phyloP scores from a whole-genome alignment of 1,139 yeast genomes.

The Blastobotrys petasosporus region DNA sequence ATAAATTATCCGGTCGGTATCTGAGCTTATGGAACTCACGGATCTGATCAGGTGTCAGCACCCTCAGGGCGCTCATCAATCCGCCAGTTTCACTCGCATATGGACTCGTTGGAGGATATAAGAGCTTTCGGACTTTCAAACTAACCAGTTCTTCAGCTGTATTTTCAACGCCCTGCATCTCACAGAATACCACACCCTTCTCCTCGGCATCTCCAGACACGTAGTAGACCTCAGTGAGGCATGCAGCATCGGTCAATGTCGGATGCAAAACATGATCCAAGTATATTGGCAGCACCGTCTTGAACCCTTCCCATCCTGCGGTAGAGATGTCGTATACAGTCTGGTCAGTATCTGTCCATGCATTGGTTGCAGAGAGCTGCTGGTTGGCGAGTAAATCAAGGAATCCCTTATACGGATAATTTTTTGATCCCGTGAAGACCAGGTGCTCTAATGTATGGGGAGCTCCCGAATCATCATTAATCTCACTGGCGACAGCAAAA shows the following conservation, averaged over 20 bases:
- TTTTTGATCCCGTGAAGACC: conserved; percentile 87
- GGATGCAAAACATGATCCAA: conserved; percentile 84
- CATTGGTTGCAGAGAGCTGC: conserved; percentile 83
- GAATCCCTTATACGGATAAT: conserved; percentile 87
- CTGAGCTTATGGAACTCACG: conserved; percentile 61
- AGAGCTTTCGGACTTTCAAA: conserved; percentile 53
- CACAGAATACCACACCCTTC: conserved; percentile 95
- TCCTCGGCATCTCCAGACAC: conserved; percentile 87
- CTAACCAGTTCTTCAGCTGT: conserved; percentile 71
- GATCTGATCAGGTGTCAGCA: conserved; percentile 66
- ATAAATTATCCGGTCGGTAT: conserved; percentile 80
- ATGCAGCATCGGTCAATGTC: conserved; percentile 82
- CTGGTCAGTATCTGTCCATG: conserved; percentile 96
- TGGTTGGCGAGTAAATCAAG: conserved; percentile 82
- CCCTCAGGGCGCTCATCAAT: conserved; percentile 65
- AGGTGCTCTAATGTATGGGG: conserved; percentile 97
- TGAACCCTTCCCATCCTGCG: conserved; percentile 97
- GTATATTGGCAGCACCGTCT: conserved; percentile 75
- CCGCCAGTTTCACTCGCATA: conserved; percentile 97
- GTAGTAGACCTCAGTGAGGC: conserved; percentile 91
- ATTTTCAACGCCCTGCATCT: conserved; percentile 91
- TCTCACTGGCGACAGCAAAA: conserved; percentile 93
- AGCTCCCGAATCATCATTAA: conserved; percentile 76
- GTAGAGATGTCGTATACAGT: conserved; percentile 88
- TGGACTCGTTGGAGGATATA: conserved; percentile 61